Percentiles rank a stretch among this genome's conserved stretches.
Conservation (phyloP, 139 green algal species). For the Chlorella vulgaris region DNA sequence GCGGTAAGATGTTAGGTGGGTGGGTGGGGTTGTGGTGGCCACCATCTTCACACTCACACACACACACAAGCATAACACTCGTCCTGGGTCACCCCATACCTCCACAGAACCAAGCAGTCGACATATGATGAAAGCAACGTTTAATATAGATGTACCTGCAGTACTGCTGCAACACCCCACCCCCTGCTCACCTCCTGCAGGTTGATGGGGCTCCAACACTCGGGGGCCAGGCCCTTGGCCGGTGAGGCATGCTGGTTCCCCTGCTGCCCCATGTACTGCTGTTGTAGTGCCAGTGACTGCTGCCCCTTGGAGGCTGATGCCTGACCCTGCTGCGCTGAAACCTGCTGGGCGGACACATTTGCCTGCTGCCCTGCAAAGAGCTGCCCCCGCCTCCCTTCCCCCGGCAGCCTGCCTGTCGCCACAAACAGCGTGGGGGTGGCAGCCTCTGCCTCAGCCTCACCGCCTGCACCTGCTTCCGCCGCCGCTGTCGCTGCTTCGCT, state of each 20-base stretch:
- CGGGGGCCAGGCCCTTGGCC: conserved; percentile 5
- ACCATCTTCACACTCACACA: too few relatives aligned
- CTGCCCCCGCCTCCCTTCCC: too few relatives aligned
- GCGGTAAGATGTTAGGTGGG: too few relatives aligned
- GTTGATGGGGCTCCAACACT: conserved; percentile 18
- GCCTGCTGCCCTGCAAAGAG: neutral
- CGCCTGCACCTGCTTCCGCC: neutral
- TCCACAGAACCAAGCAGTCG: too few relatives aligned
- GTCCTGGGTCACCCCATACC: too few relatives aligned
- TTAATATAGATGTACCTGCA: neutral
- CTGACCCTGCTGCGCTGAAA: too few relatives aligned
- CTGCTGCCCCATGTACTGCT: neutral
- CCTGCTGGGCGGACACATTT: neutral
- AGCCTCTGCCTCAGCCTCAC: neutral
- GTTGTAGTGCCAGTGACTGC: neutral
- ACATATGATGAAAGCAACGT: too few relatives aligned
- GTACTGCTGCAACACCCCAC: neutral
- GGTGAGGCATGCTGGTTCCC: neutral
- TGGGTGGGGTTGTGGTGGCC: too few relatives aligned
- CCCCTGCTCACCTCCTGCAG: conserved; percentile 25
- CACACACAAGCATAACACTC: too few relatives aligned
- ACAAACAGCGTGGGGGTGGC: neutral
- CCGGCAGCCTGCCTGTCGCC: neutral
- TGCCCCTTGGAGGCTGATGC: too few relatives aligned
- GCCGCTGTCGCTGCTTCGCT: neutral